Conservation (phyloP, 768 basidiomycete species). For the Suillus placidus region DNA sequence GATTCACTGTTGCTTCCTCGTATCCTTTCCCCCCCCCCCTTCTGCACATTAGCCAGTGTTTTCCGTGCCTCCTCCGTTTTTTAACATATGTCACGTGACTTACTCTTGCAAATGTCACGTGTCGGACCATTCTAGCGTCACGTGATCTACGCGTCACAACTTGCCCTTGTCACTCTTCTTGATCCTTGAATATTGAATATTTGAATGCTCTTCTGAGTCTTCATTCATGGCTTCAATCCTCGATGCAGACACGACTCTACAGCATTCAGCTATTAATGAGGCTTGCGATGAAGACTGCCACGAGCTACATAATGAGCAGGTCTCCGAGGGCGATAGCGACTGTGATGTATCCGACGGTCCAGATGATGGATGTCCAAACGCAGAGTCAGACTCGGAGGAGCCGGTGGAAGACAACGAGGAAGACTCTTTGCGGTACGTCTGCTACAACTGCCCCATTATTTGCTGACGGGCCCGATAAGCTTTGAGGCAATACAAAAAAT, state of each 20-base stretch:
- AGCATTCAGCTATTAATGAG: not conserved
- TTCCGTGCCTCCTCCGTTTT: no score
- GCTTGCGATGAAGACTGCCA: not conserved
- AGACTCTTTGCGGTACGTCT: conserved; percentile 16
- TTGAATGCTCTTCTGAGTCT: not conserved
- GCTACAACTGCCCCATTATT: not conserved
- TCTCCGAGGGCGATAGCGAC: not conserved
- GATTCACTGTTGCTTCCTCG: no score
- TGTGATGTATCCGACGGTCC: not conserved
- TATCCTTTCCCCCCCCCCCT: no score
- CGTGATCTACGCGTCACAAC: conserved; percentile 4
- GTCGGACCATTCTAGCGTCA: no score
- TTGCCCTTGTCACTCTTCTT: not conserved
- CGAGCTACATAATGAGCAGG: not conserved
- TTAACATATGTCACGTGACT: no score
- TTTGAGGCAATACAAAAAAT: conserved; percentile 28
- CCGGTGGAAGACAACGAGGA: conserved; percentile 19
- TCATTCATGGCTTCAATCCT: not conserved
- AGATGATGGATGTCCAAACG: no score
- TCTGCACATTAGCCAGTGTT: no score
- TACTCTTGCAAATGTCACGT: no score
- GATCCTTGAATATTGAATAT: not conserved
- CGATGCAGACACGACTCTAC: not conserved
- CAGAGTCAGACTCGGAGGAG: conserved; percentile 9
- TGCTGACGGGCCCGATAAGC: conserved; percentile 16